Conservation (phyloP, 2,329 filamentous ascomycete genomes). For the Fusarium sp. region DNA sequence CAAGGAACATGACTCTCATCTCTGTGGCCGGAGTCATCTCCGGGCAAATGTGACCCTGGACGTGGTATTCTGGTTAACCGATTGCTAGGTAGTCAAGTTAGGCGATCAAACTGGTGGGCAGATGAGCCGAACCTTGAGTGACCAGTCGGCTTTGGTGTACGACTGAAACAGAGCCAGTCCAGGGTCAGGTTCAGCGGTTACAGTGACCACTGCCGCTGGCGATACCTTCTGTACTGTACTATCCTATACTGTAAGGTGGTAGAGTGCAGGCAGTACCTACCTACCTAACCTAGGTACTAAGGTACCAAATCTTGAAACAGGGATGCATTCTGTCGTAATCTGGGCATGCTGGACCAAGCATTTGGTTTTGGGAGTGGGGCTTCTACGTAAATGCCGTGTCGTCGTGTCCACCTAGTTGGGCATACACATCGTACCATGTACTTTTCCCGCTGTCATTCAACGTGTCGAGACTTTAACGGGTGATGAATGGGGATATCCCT, state of each 20-base stretch:
- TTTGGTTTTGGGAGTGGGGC: not conserved
- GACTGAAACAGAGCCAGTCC: constrained; percentile 30
- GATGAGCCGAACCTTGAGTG: constrained; percentile 7
- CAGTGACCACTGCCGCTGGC: not conserved
- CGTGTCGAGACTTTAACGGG: constrained; percentile 12
- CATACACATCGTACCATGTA: constrained; percentile 23
- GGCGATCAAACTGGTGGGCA: not conserved
- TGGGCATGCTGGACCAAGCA: constrained; percentile 15
- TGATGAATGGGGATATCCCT: constrained; percentile 14
- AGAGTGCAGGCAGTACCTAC: not conserved
- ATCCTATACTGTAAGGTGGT: no score
- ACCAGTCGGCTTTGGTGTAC: constrained; percentile 10
- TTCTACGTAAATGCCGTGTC: constrained; percentile 2
- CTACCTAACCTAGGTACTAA: no score
- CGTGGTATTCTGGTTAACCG: constrained; percentile 13
- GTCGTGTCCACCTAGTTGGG: constrained; percentile 21
- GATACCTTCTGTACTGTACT: not conserved
- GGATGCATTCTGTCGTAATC: constrained; percentile 22
- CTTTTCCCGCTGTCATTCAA: constrained; percentile 8
- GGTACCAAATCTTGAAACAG: constrained; percentile 28
- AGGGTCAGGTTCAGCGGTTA: constrained; percentile 9
- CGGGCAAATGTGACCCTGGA: constrained; percentile 22
- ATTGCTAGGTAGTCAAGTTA: not conserved
- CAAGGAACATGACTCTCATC: constrained; percentile 18
- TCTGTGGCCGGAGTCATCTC: constrained; percentile 15